Percentiles rank a stretch among this genome's conserved stretches.
Evolutionary conservation across 73 alveolate genomes (phyloP).

Genomic region (Blepharisma stoltei): DNA sequence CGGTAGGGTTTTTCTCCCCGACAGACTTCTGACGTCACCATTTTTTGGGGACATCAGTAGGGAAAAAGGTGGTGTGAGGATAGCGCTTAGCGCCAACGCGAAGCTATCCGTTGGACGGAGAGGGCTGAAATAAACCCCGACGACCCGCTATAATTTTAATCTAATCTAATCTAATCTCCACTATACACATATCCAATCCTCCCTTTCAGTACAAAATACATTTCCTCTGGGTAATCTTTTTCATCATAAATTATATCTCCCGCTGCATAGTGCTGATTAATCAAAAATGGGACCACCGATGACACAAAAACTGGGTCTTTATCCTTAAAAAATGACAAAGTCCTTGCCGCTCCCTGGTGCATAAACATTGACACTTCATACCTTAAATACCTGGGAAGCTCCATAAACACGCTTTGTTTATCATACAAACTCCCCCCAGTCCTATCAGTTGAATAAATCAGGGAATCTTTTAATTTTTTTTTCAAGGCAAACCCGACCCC

Average conservation of each 20-base stretch:
- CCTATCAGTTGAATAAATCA: background rate
- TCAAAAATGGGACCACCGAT: conserved; percentile 11
- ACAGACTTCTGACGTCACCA: too few species aligned
- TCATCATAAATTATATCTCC: background rate
- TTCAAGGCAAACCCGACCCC: background rate
- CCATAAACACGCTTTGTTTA: background rate
- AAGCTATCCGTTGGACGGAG: too few species aligned
- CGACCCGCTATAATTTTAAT: too few species aligned
- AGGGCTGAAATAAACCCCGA: too few species aligned
- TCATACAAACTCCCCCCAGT: background rate
- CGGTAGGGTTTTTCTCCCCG: too few species aligned
- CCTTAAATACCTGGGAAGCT: conserved; percentile 15
- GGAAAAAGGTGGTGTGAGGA: too few species aligned
- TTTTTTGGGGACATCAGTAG: too few species aligned
- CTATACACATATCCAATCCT: background rate
- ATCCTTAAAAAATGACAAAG: background rate
- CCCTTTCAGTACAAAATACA: conserved; percentile 17
- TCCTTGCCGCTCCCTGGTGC: background rate
- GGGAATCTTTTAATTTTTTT: background rate
- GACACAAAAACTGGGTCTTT: conserved; percentile 17
- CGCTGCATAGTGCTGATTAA: background rate
- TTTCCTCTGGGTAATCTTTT: conserved; percentile 4
- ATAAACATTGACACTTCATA: conserved; percentile 4
- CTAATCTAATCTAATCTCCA: too few species aligned
- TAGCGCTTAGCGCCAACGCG: too few species aligned